These are phyloP conservation scores for Scheffersomyces insectosa DNA, from an alignment of 1,139 yeast genomes.

Conservation along the genomic window DNA sequence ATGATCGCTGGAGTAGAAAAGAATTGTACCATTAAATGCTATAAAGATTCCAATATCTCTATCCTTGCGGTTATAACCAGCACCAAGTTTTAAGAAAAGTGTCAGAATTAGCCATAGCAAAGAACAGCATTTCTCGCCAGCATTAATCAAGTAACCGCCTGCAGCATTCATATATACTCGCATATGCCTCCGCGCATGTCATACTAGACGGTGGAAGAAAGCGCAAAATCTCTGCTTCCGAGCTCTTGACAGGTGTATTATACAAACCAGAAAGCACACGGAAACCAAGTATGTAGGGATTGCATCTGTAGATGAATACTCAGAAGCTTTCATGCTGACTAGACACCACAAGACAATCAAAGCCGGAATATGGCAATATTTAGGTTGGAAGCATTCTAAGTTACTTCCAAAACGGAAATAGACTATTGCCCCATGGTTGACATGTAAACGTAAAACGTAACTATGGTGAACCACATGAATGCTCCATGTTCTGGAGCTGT, in stretches of 20 bases:
- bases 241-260: slow-evolving; percentile 50
- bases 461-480: slow-evolving; percentile 43
- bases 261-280: slow-evolving; percentile 47
- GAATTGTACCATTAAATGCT: slow-evolving; percentile 15
- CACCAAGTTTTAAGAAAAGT: slow-evolving; percentile 17
- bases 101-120: slow-evolving; percentile 21
- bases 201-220: slow-evolving; percentile 58
- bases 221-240: slow-evolving; percentile 45
- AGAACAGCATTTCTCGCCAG: slow-evolving; percentile 20
- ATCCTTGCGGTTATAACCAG: slow-evolving; percentile 20
- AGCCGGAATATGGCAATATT: slow-evolving; percentile 41
- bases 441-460: slow-evolving; percentile 26
- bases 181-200: slow-evolving; percentile 45
- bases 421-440: slow-evolving; percentile 18
- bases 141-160: slow-evolving; percentile 24
- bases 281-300: slow-evolving; percentile 56
- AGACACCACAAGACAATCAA: slow-evolving; percentile 51
- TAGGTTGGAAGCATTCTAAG: slow-evolving; percentile 46
- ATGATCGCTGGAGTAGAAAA: slow-evolving; percentile 23
- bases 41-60: slow-evolving; percentile 13
- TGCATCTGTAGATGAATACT: slow-evolving; percentile 56
- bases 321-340: slow-evolving; percentile 50
- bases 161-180: slow-evolving; percentile 27
- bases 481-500: slow-evolving; percentile 37
- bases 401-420: slow-evolving; percentile 14